Conservation (phyloP, 257 asterid genomes). For the Knoxia roxburghii region DNA sequence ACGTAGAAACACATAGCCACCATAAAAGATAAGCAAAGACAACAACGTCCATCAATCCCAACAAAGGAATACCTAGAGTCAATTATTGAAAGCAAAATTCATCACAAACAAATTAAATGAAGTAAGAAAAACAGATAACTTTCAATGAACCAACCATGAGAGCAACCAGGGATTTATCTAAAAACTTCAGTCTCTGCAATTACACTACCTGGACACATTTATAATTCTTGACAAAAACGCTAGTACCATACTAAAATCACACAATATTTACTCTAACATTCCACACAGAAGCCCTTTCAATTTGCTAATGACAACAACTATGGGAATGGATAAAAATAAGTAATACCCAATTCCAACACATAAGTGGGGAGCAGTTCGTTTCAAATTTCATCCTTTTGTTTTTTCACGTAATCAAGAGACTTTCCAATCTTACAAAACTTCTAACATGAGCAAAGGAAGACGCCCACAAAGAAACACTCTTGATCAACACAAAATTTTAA, state of each 20-base stretch:
- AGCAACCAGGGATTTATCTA: neutral
- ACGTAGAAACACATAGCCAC: neutral
- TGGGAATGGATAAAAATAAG: too few relatives aligned
- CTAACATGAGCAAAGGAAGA: neutral
- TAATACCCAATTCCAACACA: neutral
- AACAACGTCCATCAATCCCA: neutral
- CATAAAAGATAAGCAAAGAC: neutral
- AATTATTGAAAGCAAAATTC: neutral
- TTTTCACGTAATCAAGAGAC: neutral
- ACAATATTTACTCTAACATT: neutral
- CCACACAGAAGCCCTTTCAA: neutral
- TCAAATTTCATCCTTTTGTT: neutral
- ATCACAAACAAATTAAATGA: neutral
- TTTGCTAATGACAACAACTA: too few relatives aligned
- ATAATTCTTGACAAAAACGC: neutral
- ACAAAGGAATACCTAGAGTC: neutral
- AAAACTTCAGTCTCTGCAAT: neutral
- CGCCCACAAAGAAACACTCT: neutral
- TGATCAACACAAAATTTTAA: neutral
- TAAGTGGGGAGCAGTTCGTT: neutral
- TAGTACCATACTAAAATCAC: neutral
- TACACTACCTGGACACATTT: neutral
- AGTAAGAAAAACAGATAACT: too few relatives aligned
- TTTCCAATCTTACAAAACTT: neutral
- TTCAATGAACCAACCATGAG: neutral